Evolutionary conservation across 495 filamentous ascomycete species (phyloP), one percentile per base, ranked within the genome.

Genomic region (Elasticomyces elasticus): DNA sequence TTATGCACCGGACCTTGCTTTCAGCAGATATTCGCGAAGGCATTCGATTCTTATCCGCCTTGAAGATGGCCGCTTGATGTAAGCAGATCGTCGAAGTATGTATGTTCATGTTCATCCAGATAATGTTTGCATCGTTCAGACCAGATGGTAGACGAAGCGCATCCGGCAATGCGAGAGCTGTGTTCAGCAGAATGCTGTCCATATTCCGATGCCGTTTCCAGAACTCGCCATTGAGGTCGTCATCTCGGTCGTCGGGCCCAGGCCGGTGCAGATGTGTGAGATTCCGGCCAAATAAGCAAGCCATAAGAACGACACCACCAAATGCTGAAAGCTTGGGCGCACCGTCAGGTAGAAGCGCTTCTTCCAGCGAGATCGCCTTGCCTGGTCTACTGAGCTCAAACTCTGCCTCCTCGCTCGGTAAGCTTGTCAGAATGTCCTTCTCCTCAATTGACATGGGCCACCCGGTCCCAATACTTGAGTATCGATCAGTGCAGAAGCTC

Each of bases 371-470:
- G 49, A 78, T 73, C 0, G 85, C 84, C 49, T 75, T 74, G 62
- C 87, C 79, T 12, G 84, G 79, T 45, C 82, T 85, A 68, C 86
- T 86, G 61, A 81, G 81, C 37, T 87, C 76, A 61, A 86, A 99
- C n/a, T 88, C 82, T 45, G 95, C 87, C 51, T 97, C 92, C 15
- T 80, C 81, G 6, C 83, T 69, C 1, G 92, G 92, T 5, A 99
- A 74, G 64, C 89, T 87, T 38, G 87, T 94, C 69, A 84, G 74
- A 57, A 97, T 85, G 73, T 98, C 92, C 65, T 78, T 78, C 68
- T 99, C 94, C 58, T 97, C 92, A 38, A 98, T 79, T 0, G 79
- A 80, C 83, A 97, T 85, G 1, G 92, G 94, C 92, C 92, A 98
- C 13, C 94, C 94, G 23, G 92, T 98, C 26, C 92, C 94, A 55